Evolutionary conservation across 148 eudicot genomes (phyloP).

Genomic region (Agrostemma githago): DNA sequence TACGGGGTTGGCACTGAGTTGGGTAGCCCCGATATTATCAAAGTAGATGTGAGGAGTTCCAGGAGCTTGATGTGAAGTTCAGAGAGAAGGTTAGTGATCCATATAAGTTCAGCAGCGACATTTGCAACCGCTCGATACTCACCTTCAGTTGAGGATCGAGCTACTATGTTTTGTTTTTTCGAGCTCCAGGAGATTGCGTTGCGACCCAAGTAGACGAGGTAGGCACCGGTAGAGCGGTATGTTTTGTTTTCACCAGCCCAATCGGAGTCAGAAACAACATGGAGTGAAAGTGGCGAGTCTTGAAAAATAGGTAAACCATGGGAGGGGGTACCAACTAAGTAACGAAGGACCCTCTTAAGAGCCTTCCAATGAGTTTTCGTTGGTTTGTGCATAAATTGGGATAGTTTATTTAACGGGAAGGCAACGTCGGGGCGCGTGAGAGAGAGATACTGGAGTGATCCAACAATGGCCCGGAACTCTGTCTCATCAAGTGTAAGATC

Average conservation of each 20-base stretch:
- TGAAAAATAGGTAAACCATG: background rate
- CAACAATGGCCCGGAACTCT: too few species aligned
- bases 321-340: background rate
- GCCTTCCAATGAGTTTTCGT: too few species aligned
- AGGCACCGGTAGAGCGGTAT: constrained; percentile 10
- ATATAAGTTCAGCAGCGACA: too few species aligned
- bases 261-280: background rate
- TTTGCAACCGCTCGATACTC: constrained; percentile 7
- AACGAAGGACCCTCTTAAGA: background rate
- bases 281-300: background rate
- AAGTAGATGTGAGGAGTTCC: too few species aligned
- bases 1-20: too few species aligned
- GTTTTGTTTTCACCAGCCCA: constrained; percentile 18
- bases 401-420: too few species aligned
- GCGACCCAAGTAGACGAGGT: constrained; percentile 16
- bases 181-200: constrained; percentile 18
- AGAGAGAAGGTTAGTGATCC: too few species aligned
- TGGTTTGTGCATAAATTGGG: background rate
- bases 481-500: too few species aligned
- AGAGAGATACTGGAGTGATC: too few species aligned
- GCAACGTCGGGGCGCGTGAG: too few species aligned
- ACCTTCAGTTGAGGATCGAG: constrained; percentile 15
- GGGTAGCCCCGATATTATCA: too few species aligned
- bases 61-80: too few species aligned
- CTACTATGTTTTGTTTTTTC: constrained; percentile 2